Conservation (phyloP, 2,329 filamentous ascomycete genomes). For the Monosporascus sp. region DNA sequence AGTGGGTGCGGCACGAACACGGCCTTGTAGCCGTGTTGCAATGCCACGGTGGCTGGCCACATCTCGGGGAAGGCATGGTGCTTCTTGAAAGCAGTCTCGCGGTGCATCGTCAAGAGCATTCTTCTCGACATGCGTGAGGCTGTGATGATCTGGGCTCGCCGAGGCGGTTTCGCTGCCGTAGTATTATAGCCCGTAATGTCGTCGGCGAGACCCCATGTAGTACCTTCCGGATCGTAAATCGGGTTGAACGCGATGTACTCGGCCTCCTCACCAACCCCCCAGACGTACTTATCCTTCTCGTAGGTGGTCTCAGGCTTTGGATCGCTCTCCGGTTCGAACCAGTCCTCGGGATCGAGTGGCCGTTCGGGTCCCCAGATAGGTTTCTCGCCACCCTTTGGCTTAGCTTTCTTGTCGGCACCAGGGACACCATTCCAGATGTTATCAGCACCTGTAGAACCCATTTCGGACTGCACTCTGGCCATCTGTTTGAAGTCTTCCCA, state of each 20-base stretch:
- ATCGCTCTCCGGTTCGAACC: conserved; percentile 68
- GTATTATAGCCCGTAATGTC: conserved; percentile 83
- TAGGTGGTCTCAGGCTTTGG: conserved; percentile 65
- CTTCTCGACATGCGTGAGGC: conserved; percentile 76
- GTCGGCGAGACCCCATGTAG: conserved; percentile 74
- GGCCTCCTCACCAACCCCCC: conserved; percentile 87
- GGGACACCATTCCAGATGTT: conserved; percentile 59
- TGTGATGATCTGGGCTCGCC: conserved; percentile 84
- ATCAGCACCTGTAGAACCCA: conserved; percentile 59
- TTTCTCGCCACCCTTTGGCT: conserved; percentile 43
- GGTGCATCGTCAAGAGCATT: conserved; percentile 82
- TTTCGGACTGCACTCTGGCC: conserved; percentile 69
- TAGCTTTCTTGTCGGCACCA: conserved; percentile 35
- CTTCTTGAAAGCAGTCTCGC: conserved; percentile 76
- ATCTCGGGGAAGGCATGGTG: conserved; percentile 94
- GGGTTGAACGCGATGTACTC: conserved; percentile 91
- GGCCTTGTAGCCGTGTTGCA: conserved; percentile 57
- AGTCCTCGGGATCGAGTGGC: conserved; percentile 61
- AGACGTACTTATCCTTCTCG: conserved; percentile 74
- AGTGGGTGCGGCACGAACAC: conserved; percentile 63
- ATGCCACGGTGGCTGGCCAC: conserved; percentile 55
- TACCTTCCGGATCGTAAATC: conserved; percentile 83
- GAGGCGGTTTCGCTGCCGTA: conserved; percentile 57
- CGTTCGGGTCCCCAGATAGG: conserved; percentile 81
- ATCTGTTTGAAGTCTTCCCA: conserved; percentile 79